Evolutionary conservation across 345 rosid species (phyloP), one percentile per base, ranked within the genome.

Genomic region (Eucalyptus microcorys): DNA sequence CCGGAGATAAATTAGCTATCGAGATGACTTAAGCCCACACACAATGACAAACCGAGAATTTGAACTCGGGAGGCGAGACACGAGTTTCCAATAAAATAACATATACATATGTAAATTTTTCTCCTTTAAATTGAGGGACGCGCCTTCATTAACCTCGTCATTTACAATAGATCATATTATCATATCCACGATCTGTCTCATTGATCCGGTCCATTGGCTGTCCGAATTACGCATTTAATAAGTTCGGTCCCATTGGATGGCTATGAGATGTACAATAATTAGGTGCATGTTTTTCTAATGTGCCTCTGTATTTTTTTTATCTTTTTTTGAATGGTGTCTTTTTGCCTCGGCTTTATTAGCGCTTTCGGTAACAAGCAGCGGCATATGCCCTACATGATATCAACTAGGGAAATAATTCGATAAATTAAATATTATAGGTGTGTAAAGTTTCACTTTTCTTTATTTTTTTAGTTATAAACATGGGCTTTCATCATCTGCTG

Each of bases 141-240:
- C 1, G 27, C 68, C 34, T 27, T 61, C 1, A 27, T 3, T 61
- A 61, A 30, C 0, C 0, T 14, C 3, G 0, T 4, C 3, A 7
- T 15, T n/a, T 64, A n/a, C 11, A 64, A n/a, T n/a, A 64, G 0
- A 37, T 71, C 1, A 3, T 71, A 71, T 11, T 10, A 71, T 71
- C 1, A 11, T 17, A 8, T 22, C 21, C 4, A 19, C 1, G 0
- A 71, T 71, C 3, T 1, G 7, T 32, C 26, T 71, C 43, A 19
- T 37, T 7, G 3, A 71, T 37, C 26, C 0, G 0, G 3, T 37
- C 3, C 14, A 34, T 34, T 0, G 2, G 3, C 3, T 6, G 4
- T 71, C 26, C 43, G 4, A 34, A 71, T 0, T 10, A 17, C 3
- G 14, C 45, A 34, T 34, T 21, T 34, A 17, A 22, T 19, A 71